phyloP scores from a whole-genome alignment of 2,329 filamentous ascomycete genomes.

The Metarhizium humberi region DNA sequence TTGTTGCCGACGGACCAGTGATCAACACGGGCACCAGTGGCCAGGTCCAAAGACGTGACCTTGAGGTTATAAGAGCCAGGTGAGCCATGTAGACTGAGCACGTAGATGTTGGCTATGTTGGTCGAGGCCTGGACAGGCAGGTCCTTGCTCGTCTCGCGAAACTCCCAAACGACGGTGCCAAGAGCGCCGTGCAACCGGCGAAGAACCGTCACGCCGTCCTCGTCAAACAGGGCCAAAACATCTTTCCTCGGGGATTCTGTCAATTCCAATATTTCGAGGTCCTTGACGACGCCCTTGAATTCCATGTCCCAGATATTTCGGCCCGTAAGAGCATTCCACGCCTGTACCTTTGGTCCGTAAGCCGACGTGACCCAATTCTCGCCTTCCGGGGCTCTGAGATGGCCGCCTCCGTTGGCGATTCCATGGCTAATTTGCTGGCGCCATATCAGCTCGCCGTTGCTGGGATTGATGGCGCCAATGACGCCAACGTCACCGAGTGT shows the following conservation, averaged over 20 bases:
- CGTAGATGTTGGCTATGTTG: constrained; percentile 62
- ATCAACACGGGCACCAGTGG: constrained; percentile 62
- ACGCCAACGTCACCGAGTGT: constrained; percentile 79
- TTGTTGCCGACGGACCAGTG: constrained; percentile 67
- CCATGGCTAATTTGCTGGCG: constrained; percentile 60
- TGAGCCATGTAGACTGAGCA: constrained; percentile 64
- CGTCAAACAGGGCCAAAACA: constrained; percentile 59
- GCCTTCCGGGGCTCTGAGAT: constrained; percentile 65
- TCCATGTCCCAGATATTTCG: constrained; percentile 65
- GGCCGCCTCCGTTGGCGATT: constrained; percentile 35
- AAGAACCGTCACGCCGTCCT: constrained; percentile 47
- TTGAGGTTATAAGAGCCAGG: constrained; percentile 67
- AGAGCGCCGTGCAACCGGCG: constrained; percentile 63
- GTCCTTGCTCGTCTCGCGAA: constrained; percentile 58
- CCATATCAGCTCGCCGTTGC: constrained; percentile 78
- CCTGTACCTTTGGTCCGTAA: constrained; percentile 57
- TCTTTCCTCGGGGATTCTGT: constrained; percentile 58
- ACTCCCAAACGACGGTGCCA: constrained; percentile 73
- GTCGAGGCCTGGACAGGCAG: constrained; percentile 66
- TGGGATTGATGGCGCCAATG: constrained; percentile 81
- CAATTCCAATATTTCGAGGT: constrained; percentile 70
- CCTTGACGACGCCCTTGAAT: constrained; percentile 50
- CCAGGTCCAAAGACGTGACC: constrained; percentile 62
- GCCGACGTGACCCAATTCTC: constrained; percentile 71
- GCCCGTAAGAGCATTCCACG: constrained; percentile 79